Evolutionary conservation across 192 early-diverging fungal genomes (phyloP).

Genomic region (Coemansia erecta): DNA sequence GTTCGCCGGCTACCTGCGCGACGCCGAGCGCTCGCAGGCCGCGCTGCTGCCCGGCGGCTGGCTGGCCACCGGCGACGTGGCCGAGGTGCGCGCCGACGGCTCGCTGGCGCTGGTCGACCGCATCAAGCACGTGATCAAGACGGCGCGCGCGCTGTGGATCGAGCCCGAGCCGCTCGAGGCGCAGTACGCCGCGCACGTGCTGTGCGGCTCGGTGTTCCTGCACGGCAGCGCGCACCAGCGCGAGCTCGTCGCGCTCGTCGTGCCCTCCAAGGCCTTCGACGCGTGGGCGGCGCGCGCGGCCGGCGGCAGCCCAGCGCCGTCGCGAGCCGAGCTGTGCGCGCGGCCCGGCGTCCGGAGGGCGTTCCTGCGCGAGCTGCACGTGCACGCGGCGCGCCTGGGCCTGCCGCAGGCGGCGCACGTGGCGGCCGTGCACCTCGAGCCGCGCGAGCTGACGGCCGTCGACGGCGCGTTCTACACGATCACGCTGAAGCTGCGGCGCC

Average conservation of each 20-base stretch:
- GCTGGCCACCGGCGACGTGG: conserved; percentile 83
- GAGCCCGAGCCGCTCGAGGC: conserved; percentile 85
- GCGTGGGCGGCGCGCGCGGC: conserved; percentile 58
- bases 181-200: conserved; percentile 60
- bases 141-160: conserved; percentile 84
- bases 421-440: conserved; percentile 64
- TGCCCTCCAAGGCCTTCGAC: conserved; percentile 63
- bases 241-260: conserved; percentile 77
- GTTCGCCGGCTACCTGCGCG: conserved; percentile 69
- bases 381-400: conserved; percentile 45
- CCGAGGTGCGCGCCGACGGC: conserved; percentile 61
- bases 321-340: conserved; percentile 55
- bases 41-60: conserved; percentile 64
- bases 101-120: conserved; percentile 71
- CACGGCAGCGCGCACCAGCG: conserved; percentile 81
- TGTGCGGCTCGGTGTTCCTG: conserved; percentile 40
- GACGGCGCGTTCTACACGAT: conserved; percentile 73
- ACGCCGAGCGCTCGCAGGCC: conserved; percentile 57
- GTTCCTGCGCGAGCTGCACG: conserved; percentile 57
- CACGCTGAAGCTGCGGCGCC: conserved; percentile 79
- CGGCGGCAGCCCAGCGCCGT: conserved; percentile 16
- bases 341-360: conserved; percentile 53
- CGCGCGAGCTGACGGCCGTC: conserved; percentile 67
- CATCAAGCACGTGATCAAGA: conserved; percentile 75
- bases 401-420: conserved; percentile 64